A percentile compares a stretch with the other conserved stretches of the same genome.
phyloP scores from a whole-genome alignment of 2,329 filamentous ascomycete species.

The Epichloe bromicola region DNA sequence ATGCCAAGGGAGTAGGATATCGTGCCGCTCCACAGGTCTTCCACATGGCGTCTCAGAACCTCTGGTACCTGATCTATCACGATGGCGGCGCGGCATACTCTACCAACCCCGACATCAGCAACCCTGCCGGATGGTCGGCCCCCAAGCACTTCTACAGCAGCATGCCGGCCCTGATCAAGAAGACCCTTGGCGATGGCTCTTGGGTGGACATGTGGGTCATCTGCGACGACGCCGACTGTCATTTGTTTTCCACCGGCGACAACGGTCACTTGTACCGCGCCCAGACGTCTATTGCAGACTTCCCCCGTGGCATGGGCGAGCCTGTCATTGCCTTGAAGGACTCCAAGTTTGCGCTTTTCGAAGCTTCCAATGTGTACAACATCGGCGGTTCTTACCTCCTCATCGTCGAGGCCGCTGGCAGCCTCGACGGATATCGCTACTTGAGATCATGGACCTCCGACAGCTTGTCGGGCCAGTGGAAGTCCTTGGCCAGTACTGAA shows the following conservation, averaged over 20 bases:
- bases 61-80: conserved; percentile 1
- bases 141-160: background rate
- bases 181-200: conserved; percentile 34
- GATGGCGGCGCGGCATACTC: background rate
- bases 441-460: conserved; percentile 54
- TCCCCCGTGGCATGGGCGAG: conserved; percentile 48
- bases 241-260: conserved; percentile 55
- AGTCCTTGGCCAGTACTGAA: conserved; percentile 41
- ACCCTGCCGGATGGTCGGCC: background rate
- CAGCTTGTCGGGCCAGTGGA: conserved; percentile 44
- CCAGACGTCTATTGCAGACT: conserved; percentile 48
- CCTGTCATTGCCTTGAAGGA: conserved; percentile 36
- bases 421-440: conserved; percentile 36
- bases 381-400: conserved; percentile 48
- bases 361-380: conserved; percentile 54
- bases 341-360: conserved; percentile 42
- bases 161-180: conserved; percentile 21
- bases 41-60: background rate
- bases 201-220: conserved; percentile 52
- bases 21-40: background rate
- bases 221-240: conserved; percentile 47
- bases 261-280: conserved; percentile 54
- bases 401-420: conserved; percentile 51
- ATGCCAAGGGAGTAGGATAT: background rate
- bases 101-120: conserved; percentile 1